Base-by-base conservation (phyloP, 106 monocot genomes). In the Apostasia ramifera region DNA sequence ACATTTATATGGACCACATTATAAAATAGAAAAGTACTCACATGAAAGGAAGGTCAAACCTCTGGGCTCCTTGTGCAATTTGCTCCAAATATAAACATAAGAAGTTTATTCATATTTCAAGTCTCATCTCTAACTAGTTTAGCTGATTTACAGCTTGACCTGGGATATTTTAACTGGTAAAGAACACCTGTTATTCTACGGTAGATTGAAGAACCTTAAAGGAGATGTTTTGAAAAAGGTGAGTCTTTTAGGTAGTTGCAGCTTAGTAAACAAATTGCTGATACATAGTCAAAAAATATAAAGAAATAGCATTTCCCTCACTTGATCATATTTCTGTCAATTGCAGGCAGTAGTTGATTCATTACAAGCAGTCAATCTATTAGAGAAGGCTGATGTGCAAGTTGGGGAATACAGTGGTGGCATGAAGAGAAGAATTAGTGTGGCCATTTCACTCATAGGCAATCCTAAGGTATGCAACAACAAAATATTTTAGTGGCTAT, bases 401-500 rank as follows among this genome's bases (percentile, higher is more conserved):
- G 50, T 66, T 37, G 73, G 79, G 13, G 26, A 63, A 52, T 89
- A 89, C 43, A 85, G 84, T 71, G 88, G 84, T 43, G 88, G 88
- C 56, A 88, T 88, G 88, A 88, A 88, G 52, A 72, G 88, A 59
- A 71, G 88, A 44, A 81, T 88, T 37, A 88, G 84, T 50, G 73
- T 84, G 59, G 88, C 88, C 3, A 88, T 88, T 42, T 84, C 88
- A 56, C 48, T 88, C 41, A 88, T 88, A 44, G 88, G 88, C 6
- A 59, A 81, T 53, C 73, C 86, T 12, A 50, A 70, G 47, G 86
- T 86, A 70, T 47, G 63, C 37, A 50, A 59, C 67, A 42, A 3
- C 5, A 44, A 0, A 44, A 43, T 62, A 13, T 44, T 44, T 44
- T 26, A 26, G 26, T 26, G 26, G 26, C 26, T 26, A 26, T 26